These are phyloP conservation scores for Crassisporium funariophilum DNA, from an alignment of 768 basidiomycete species.

Conservation along the genomic window DNA sequence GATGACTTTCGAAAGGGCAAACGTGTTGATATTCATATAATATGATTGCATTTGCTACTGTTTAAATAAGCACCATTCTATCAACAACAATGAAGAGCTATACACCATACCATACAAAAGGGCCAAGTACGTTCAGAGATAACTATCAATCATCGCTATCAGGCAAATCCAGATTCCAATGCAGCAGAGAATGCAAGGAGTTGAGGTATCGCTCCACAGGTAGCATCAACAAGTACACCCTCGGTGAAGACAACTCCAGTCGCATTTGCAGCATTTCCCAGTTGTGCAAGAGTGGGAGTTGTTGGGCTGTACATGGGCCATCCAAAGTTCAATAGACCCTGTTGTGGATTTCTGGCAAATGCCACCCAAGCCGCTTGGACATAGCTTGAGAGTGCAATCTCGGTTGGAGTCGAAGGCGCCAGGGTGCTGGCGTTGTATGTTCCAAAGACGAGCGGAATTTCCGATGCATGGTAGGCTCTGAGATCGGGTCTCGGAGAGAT, in stretches of 20 bases:
- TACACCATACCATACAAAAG: too few species aligned
- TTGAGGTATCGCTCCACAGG: too few species aligned
- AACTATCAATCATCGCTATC: too few species aligned
- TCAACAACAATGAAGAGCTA: too few species aligned
- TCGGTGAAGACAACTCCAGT: slow-evolving; percentile 21
- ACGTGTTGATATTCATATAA: too few species aligned
- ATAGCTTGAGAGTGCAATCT: slow-evolving; percentile 33
- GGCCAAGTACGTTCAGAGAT: too few species aligned
- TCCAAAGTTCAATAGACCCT: slow-evolving; percentile 27
- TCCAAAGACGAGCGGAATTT: slow-evolving; percentile 43
- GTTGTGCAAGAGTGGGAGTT: slow-evolving; percentile 16
- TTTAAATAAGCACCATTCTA: too few species aligned
- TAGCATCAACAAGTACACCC: slow-evolving; percentile 17
- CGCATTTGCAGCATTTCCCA: slow-evolving; percentile 21
- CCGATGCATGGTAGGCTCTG: slow-evolving; percentile 40
- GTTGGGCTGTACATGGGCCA: slow-evolving; percentile 25
- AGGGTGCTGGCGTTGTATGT: slow-evolving; percentile 29
- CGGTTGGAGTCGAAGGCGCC: slow-evolving; percentile 19
- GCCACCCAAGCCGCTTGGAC: slow-evolving; percentile 42
- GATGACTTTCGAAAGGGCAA: too few species aligned
- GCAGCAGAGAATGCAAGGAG: too few species aligned
- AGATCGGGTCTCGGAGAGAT: slow-evolving; percentile 33
- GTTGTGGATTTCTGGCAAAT: slow-evolving; percentile 38
- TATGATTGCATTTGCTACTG: too few species aligned
- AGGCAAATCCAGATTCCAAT: too few species aligned